Evolutionary conservation across 2,329 filamentous ascomycete species (phyloP), one percentile per base, ranked within the genome.

Genomic region (Claviceps purpurea): DNA sequence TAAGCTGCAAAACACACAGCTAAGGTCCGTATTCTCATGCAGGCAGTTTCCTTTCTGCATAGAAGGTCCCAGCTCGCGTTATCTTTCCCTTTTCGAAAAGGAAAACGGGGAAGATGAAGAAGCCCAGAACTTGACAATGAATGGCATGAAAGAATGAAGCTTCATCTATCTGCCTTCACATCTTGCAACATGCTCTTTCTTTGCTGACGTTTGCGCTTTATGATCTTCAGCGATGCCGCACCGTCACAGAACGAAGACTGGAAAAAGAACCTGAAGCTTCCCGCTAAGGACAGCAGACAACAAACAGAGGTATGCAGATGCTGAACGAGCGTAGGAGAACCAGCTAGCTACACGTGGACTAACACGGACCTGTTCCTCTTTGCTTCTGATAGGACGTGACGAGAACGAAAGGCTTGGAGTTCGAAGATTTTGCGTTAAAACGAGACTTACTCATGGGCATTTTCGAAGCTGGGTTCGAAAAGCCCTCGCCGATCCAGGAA

Each of bases 401-500:
- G 53, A 90, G 89, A 62, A 98, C 91, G 37, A 97, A 96, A 73
- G 93, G 93, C 55, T 77, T 98, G 56, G 93, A 98, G 61, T 98
- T 96, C 65, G 94, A 98, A 70, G 88, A 97, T 60, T 96, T 98
- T 67, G 87, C 86, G 59, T 84, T 98, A 61, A 95, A 95, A 75
- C 81, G 93, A 66, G 88, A 95, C 66, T 75, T 98, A 56, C 81
- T 98, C 73, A 98, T 97, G 91, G 93, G 93, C 56, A 97, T 98
- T 59, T 98, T 97, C 69, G 93, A 98, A 74, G 93, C 93, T 60
- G 93, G 93, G 57, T 98, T 96, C 69, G 93, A 98, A 69, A 96
- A 95, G 73, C 93, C 93, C 16, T 98, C 93, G 53, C 93, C 93
- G 11, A 98, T 98, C 62, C 93, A 98, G 81, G 93, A 98, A 83